Percentiles rank a stretch among this genome's conserved stretches.
These are phyloP conservation scores for Heterobasidion irregulare DNA, from an alignment of 1,284 basidiomycete species.

Conservation along the genomic window DNA sequence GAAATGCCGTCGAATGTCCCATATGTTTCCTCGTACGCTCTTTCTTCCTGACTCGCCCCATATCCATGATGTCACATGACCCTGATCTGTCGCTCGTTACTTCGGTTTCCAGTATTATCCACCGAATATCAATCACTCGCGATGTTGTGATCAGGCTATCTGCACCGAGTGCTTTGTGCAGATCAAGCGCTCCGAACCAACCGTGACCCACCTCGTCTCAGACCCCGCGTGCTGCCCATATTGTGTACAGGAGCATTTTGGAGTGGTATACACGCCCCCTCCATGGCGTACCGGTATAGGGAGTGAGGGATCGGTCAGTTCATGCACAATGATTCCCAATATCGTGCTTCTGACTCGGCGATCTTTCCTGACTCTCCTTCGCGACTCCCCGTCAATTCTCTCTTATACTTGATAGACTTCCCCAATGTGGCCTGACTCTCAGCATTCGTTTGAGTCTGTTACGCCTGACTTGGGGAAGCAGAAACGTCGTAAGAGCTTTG, in stretches of 20 bases:
- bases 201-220: conserved; percentile 84
- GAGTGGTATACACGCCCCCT: conserved; percentile 84
- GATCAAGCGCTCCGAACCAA: conserved; percentile 94
- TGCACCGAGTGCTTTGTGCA: conserved; percentile 99
- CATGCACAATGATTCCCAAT: background rate
- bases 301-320: conserved; percentile 56
- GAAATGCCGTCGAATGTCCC: conserved; percentile 92
- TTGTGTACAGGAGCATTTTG: conserved; percentile 96
- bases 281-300: conserved; percentile 70
- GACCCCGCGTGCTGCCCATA: conserved; percentile 96
- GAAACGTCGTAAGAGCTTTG: conserved; percentile 71
- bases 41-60: conserved; percentile 9
- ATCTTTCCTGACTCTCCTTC: background rate
- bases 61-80: conserved; percentile 5
- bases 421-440: conserved; percentile 37
- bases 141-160: conserved; percentile 97
- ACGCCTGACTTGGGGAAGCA: conserved; percentile 43
- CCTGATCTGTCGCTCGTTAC: conserved; percentile 6
- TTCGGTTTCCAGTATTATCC: conserved; percentile 70
- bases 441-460: conserved; percentile 29
- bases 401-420: conserved; percentile 3
- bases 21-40: conserved; percentile 93
- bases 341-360: background rate
- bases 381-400: background rate
- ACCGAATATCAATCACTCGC: conserved; percentile 90